phyloP scores from a whole-genome alignment of 1,139 yeast species.

The Kodamaea arcana region DNA sequence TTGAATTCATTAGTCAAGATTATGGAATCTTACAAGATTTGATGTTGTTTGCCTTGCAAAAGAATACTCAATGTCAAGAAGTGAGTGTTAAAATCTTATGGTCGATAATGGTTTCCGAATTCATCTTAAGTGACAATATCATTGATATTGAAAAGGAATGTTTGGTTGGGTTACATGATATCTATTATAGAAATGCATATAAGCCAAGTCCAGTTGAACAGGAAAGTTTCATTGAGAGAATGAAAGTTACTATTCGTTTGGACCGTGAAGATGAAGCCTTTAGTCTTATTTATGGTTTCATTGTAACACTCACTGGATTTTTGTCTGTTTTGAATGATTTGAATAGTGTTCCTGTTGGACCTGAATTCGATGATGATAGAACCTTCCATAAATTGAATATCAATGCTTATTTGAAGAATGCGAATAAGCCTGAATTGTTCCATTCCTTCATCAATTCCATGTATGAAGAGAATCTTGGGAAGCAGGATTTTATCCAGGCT shows the following conservation, averaged over 20 bases:
- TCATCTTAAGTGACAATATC: slow-evolving; percentile 55
- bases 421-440: slow-evolving; percentile 76
- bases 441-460: slow-evolving; percentile 73
- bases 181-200: slow-evolving; percentile 54
- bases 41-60: slow-evolving; percentile 65
- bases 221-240: slow-evolving; percentile 45
- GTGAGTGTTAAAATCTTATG: slow-evolving; percentile 69
- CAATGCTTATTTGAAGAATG: slow-evolving; percentile 72
- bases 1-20: slow-evolving; percentile 56
- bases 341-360: slow-evolving; percentile 72
- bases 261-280: slow-evolving; percentile 70
- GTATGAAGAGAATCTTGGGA: slow-evolving; percentile 60
- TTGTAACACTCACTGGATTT: slow-evolving; percentile 60
- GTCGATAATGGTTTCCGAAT: slow-evolving; percentile 67
- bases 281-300: slow-evolving; percentile 46
- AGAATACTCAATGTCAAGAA: slow-evolving; percentile 57
- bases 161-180: slow-evolving; percentile 58
- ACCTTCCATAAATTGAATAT: slow-evolving; percentile 77
- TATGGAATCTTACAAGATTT: slow-evolving; percentile 63
- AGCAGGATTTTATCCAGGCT: slow-evolving; percentile 72
- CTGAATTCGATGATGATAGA: slow-evolving; percentile 84
- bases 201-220: slow-evolving; percentile 58
- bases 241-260: slow-evolving; percentile 50
- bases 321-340: slow-evolving; percentile 64
- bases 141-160: slow-evolving; percentile 63